phyloP scores from a whole-genome alignment of 805 yeast species.

The Saccharomycopsis sp. region DNA sequence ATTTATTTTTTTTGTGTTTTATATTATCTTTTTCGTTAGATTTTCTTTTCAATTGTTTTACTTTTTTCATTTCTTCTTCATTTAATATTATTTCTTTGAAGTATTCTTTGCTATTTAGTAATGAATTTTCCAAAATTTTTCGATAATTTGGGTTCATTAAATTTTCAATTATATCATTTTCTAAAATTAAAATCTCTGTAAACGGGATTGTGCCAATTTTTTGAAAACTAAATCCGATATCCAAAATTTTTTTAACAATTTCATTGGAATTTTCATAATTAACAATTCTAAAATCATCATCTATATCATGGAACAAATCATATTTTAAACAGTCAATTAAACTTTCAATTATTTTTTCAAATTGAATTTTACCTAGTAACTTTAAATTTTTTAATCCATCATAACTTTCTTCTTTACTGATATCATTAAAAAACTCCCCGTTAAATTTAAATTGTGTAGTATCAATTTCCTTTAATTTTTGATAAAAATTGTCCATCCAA shows the following conservation, averaged over 20 bases:
- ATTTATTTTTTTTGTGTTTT: too few relatives aligned
- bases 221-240: neutral
- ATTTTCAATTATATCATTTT: neutral
- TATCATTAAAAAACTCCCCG: slow-evolving; percentile 1
- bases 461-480: neutral
- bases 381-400: slow-evolving; percentile 11
- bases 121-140: slow-evolving; percentile 9
- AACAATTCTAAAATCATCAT: too few relatives aligned
- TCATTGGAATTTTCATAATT: too few relatives aligned
- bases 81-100: neutral
- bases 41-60: neutral
- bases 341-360: slow-evolving; percentile 13
- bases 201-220: neutral
- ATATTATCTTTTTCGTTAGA: neutral
- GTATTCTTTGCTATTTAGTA: slow-evolving; percentile 5
- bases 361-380: slow-evolving; percentile 8
- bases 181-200: slow-evolving; percentile 6
- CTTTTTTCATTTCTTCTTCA: neutral
- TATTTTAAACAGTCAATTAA: slow-evolving; percentile 40
- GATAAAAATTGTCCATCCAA: neutral
- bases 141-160: slow-evolving; percentile 9
- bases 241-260: neutral
- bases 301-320: slow-evolving; percentile 59
- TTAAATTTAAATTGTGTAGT: neutral
- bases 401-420: neutral